Evolutionary conservation across 176 grass and related monocot species (phyloP).

Genomic region (Juncus effusus): DNA sequence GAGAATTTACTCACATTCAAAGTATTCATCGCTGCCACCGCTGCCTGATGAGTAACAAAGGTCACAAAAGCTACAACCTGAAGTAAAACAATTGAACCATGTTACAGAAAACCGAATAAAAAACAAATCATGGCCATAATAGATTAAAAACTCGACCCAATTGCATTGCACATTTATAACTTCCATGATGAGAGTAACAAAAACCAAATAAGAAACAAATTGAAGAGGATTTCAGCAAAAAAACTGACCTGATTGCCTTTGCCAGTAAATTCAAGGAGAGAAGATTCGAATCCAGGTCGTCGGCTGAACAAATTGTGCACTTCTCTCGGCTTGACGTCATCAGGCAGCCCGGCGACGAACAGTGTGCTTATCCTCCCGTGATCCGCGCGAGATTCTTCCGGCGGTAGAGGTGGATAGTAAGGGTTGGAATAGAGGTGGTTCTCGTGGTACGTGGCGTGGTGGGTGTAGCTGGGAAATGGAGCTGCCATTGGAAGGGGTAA

Average conservation of each 20-base stretch:
- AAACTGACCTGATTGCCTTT: slow-evolving; percentile 65
- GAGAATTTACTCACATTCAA: slow-evolving; percentile 59
- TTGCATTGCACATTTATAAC: neutral
- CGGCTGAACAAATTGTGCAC: slow-evolving; percentile 89
- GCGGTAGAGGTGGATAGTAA: slow-evolving; percentile 15
- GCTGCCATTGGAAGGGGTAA: slow-evolving; percentile 41
- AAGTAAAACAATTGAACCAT: slow-evolving; percentile 26
- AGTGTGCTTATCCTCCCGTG: slow-evolving; percentile 50
- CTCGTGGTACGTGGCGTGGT: neutral
- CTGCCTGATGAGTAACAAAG: slow-evolving; percentile 84
- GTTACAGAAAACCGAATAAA: neutral
- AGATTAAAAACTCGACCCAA: neutral
- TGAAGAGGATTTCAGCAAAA: too few species aligned
- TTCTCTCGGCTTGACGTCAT: slow-evolving; percentile 82
- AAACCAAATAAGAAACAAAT: too few species aligned
- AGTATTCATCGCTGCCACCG: slow-evolving; percentile 55
- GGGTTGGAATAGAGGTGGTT: slow-evolving; percentile 31
- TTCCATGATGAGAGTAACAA: too few species aligned
- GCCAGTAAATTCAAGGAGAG: slow-evolving; percentile 86
- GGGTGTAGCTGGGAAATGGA: slow-evolving; percentile 16
- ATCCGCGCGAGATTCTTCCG: slow-evolving; percentile 29
- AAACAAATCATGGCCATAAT: neutral
- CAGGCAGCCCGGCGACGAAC: slow-evolving; percentile 72
- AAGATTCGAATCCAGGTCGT: slow-evolving; percentile 78
- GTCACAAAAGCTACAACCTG: slow-evolving; percentile 89